Evolutionary conservation across 192 early-diverging fungal genomes (phyloP).

Genomic region (Irineochytrium annulatum): DNA sequence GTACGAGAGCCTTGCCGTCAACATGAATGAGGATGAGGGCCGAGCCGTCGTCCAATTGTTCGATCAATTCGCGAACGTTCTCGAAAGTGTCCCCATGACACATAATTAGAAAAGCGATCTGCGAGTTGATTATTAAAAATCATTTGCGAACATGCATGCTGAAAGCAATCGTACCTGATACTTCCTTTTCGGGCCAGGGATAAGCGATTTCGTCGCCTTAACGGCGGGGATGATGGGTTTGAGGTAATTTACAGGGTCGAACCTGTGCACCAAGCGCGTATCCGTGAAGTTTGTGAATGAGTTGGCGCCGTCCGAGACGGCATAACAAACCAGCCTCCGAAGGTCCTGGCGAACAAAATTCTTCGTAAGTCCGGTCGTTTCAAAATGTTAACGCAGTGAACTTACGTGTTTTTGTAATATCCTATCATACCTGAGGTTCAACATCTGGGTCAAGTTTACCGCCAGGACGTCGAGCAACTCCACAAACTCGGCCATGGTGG

Average conservation of each 20-base stretch:
- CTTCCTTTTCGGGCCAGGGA: conserved; percentile 13
- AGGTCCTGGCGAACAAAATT: no score
- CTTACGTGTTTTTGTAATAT: conserved; percentile 3
- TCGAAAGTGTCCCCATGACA: conserved; percentile 26
- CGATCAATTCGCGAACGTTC: conserved; percentile 24
- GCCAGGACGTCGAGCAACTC: conserved; percentile 31
- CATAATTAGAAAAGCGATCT: conserved; percentile 45
- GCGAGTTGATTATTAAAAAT: no score
- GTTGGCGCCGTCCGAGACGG: conserved; percentile 37
- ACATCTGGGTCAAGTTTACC: neutral
- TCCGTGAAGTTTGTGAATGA: conserved; percentile 24
- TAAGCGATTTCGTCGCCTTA: neutral
- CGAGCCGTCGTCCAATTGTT: conserved; percentile 35
- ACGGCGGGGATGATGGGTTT: conserved; percentile 15
- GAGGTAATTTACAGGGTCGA: conserved; percentile 28
- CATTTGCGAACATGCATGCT: no score
- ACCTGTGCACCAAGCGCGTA: conserved; percentile 23
- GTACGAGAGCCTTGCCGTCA: no score
- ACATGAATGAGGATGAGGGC: conserved; percentile 47
- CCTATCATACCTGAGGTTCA: neutral
- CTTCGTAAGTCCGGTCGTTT: no score
- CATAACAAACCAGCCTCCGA: conserved; percentile 37
- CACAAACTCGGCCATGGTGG: conserved; percentile 22
- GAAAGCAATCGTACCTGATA: no score
- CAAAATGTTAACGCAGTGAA: no score